Evolutionary conservation across 108 stramenopile genomes (phyloP), one percentile per base, ranked within the genome.

Genomic region (Seminavis robusta): DNA sequence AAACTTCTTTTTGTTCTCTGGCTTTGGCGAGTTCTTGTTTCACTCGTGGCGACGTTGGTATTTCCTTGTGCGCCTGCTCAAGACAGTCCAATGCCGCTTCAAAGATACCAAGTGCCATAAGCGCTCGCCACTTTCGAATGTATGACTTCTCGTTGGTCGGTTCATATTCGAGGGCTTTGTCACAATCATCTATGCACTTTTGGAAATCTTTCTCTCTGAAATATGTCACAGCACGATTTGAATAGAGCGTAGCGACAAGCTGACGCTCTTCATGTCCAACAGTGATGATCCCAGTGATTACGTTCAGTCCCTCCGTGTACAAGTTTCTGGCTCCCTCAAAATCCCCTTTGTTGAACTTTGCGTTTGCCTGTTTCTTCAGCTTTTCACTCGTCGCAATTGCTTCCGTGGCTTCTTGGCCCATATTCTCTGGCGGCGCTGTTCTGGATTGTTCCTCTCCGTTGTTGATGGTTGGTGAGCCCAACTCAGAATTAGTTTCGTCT

Each of bases 281-380:
- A 25, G 52, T 47, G 9, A 47, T 32, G 26, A 49, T 39, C 5
- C 39, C 21, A 25, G 46, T 52, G 64, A 79, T 60, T 38, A 47
- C 57, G 6, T 52, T 53, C 13, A 79, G 32, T 9, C 67, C 77
- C 43, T 69, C 63, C 5, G 70, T 60, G 52, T 79, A 79, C 40
- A 79, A 48, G 3, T 44, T 36, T 5, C 71, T 57, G 16, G 77
- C 71, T 5, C 54, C 68, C 0, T 53, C 57, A 19, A 71, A 71
- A 57, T 79, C 71, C 1, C 71, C 71, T 52, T 79, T 71, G 63
- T 73, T 79, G 19, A 79, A 55, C 38, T 73, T 73, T 3, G 71
- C 67, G 47, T 79, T 79, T 24, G 77, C 77, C 41, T 79, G 71
- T 30, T 73, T 69, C 51, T 73, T 79, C 49, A 79, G 33, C 47